phyloP scores from a whole-genome alignment of 768 basidiomycete genomes.

The Cyathus striatus region DNA sequence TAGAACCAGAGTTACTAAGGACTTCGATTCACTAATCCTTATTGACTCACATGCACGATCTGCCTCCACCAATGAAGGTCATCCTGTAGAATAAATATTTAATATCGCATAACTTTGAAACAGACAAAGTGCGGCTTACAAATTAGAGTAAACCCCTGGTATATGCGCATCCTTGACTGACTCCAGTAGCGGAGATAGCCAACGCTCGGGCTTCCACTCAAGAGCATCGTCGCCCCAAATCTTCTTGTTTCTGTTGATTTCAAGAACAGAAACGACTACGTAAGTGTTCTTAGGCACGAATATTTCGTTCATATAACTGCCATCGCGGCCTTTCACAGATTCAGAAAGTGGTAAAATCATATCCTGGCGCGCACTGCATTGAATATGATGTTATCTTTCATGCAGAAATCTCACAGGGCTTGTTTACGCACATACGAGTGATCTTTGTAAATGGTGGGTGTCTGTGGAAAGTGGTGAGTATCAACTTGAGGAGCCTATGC shows the following conservation, averaged over 20 bases:
- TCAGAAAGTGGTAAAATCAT: constrained; percentile 33
- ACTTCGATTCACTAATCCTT: neutral
- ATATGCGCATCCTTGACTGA: constrained; percentile 28
- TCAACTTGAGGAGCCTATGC: neutral
- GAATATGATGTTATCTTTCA: no score
- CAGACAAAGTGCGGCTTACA: constrained; percentile 21
- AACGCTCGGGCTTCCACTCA: constrained; percentile 51
- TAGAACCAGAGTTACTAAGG: constrained; percentile 7
- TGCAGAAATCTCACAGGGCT: no score
- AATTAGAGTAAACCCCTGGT: constrained; percentile 39
- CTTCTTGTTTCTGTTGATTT: constrained; percentile 30
- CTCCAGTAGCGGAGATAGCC: constrained; percentile 35
- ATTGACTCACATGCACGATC: constrained; percentile 38
- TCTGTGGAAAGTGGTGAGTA: constrained; percentile 3
- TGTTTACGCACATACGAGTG: constrained; percentile 10
- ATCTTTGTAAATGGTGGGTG: constrained; percentile 12
- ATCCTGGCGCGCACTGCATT: constrained; percentile 27
- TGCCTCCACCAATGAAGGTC: constrained; percentile 38
- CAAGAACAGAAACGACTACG: constrained; percentile 29
- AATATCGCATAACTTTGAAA: neutral
- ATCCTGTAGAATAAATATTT: constrained; percentile 18
- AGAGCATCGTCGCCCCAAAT: constrained; percentile 43
- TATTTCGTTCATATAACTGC: constrained; percentile 28
- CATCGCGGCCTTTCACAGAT: constrained; percentile 31
- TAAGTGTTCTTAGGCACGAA: constrained; percentile 32